Percentiles rank a stretch among this genome's conserved stretches.
phyloP scores from a whole-genome alignment of 2,329 filamentous ascomycete species.

The Cylindrodendrum hubeiense region DNA sequence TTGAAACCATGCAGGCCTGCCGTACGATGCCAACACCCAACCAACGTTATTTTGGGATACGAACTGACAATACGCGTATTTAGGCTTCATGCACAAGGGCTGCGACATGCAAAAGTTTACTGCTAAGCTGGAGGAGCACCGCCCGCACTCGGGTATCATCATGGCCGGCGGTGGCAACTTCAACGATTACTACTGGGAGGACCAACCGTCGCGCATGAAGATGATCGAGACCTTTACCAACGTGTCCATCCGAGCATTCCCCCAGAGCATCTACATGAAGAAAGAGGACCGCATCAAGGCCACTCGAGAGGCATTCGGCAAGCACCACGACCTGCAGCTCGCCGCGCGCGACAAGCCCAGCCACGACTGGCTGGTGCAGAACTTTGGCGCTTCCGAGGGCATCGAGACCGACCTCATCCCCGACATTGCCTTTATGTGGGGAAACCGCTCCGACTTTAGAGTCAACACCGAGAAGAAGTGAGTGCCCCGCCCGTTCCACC shows the following conservation, averaged over 20 bases:
- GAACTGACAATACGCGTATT: not conserved
- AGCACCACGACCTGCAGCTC: constrained; percentile 41
- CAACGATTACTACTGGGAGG: constrained; percentile 46
- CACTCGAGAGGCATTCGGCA: constrained; percentile 34
- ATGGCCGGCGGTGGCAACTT: constrained; percentile 46
- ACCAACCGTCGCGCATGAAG: constrained; percentile 46
- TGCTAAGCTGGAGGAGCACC: constrained; percentile 38
- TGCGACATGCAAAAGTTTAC: constrained; percentile 41
- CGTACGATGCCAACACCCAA: constrained; percentile 24
- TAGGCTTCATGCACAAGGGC: constrained; percentile 39
- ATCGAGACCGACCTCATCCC: constrained; percentile 42
- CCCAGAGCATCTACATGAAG: constrained; percentile 42
- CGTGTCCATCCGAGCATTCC: constrained; percentile 41
- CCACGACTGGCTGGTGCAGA: constrained; percentile 43
- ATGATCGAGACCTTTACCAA: constrained; percentile 42
- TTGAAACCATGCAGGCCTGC: constrained; percentile 45
- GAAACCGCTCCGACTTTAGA: constrained; percentile 42
- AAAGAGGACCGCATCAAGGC: constrained; percentile 38
- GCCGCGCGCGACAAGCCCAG: constrained; percentile 43
- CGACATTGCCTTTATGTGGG: constrained; percentile 46
- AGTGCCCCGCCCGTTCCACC: constrained; percentile 14
- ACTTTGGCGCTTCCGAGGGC: constrained; percentile 33
- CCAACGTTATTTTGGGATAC: not conserved
- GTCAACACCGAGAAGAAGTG: constrained; percentile 44
- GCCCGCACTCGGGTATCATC: constrained; percentile 44